Percentiles rank a stretch among this genome's conserved stretches.
These are phyloP conservation scores for Hypoxylon fragiforme DNA, from an alignment of 495 filamentous ascomycete species.

Conservation along the genomic window DNA sequence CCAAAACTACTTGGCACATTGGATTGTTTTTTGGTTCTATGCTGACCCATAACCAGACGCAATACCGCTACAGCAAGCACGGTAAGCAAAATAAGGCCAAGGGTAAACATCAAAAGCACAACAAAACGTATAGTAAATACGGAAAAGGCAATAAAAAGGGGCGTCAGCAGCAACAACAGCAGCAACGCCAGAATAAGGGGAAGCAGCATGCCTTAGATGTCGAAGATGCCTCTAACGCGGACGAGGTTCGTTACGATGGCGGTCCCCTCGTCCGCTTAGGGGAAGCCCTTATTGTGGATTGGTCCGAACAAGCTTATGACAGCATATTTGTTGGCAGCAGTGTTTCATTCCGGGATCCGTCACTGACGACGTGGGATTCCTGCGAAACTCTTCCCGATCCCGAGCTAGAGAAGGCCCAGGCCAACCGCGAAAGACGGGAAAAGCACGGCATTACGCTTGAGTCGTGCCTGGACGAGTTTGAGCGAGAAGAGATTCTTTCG, in stretches of 20 bases:
- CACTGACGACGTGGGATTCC: conserved; percentile 52
- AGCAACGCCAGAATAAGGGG: conserved; percentile 34
- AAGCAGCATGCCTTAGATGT: conserved; percentile 14
- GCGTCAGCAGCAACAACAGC: conserved; percentile 36
- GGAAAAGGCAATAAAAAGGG: conserved; percentile 25
- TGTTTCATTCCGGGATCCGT: conserved; percentile 17
- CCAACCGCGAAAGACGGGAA: conserved; percentile 60
- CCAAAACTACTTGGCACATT: too few species aligned
- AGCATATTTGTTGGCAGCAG: conserved; percentile 64
- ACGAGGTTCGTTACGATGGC: conserved; percentile 42
- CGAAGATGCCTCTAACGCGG: conserved; percentile 23
- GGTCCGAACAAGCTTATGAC: conserved; percentile 67
- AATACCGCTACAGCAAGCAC: conserved; percentile 21
- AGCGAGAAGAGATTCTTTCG: conserved; percentile 87
- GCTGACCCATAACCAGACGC: conserved; percentile 22
- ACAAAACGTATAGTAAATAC: conserved; percentile 39
- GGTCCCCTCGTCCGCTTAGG: conserved; percentile 72
- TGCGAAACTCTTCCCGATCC: conserved; percentile 63
- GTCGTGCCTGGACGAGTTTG: conserved; percentile 91
- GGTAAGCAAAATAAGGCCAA: conserved; percentile 28
- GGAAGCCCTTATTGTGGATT: conserved; percentile 86
- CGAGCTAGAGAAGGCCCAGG: conserved; percentile 63
- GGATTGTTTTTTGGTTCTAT: too few species aligned
- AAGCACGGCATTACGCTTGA: conserved; percentile 80
- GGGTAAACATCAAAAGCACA: conserved; percentile 38